These are phyloP conservation scores for Claviceps quebecensis DNA, from an alignment of 2,329 filamentous ascomycete species.

Conservation along the genomic window DNA sequence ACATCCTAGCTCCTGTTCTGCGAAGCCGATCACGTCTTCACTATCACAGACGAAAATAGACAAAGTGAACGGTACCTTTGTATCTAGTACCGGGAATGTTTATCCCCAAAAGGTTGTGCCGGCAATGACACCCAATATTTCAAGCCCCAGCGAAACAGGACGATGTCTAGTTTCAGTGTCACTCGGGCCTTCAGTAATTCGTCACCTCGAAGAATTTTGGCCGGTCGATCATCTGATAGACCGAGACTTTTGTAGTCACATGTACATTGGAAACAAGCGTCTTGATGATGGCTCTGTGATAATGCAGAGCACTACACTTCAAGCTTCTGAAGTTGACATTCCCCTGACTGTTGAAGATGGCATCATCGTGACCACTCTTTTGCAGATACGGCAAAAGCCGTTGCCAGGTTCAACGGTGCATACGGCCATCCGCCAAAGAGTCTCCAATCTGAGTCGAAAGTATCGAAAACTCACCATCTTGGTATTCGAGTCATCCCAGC, in stretches of 20 bases:
- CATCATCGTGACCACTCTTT: constrained; percentile 55
- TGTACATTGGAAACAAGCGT: constrained; percentile 17
- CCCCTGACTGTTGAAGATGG: constrained; percentile 55
- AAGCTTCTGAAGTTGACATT: constrained; percentile 54
- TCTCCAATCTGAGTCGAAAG: constrained; percentile 37
- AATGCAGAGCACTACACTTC: constrained; percentile 5
- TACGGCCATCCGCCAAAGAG: constrained; percentile 37
- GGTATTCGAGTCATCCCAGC: constrained; percentile 39
- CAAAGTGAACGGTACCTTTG: background rate
- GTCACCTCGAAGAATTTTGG: constrained; percentile 33
- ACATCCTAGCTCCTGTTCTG: background rate
- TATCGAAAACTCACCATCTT: constrained; percentile 59
- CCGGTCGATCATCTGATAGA: constrained; percentile 41
- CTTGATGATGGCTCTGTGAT: constrained; percentile 9
- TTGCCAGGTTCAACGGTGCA: constrained; percentile 36
- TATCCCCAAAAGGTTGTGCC: background rate
- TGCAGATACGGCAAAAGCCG: constrained; percentile 57
- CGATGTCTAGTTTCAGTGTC: constrained; percentile 37
- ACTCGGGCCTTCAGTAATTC: constrained; percentile 33
- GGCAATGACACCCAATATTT: constrained; percentile 8
- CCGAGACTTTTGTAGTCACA: constrained; percentile 33
- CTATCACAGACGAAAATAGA: background rate
- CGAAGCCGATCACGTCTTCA: background rate
- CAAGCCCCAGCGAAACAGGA: constrained; percentile 8
- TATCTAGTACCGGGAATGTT: background rate